Percentiles rank a stretch among this genome's conserved stretches.
Conservation (phyloP, 2,329 filamentous ascomycete genomes). For the Fusarium redolens region DNA sequence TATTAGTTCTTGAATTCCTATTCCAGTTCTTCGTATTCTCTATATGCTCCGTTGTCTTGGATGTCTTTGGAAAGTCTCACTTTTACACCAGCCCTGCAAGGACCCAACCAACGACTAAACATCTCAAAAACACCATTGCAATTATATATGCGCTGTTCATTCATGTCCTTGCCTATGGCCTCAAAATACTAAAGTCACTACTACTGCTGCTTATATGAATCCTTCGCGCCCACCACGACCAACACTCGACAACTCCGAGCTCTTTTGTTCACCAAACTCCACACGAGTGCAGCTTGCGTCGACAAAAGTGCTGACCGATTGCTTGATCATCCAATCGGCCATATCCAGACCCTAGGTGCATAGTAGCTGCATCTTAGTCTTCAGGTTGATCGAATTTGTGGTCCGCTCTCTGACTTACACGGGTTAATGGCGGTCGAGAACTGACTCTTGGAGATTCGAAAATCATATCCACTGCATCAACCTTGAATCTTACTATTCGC, state of each 20-base stretch:
- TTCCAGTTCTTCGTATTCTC: slow-evolving; percentile 13
- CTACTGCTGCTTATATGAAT: background rate
- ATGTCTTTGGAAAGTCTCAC: background rate
- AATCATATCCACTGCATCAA: background rate
- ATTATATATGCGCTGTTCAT: background rate
- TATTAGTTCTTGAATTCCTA: slow-evolving; percentile 17
- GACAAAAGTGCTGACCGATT: slow-evolving; percentile 16
- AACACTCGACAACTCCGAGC: slow-evolving; percentile 5
- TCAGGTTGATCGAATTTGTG: slow-evolving; percentile 15
- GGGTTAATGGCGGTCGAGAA: background rate
- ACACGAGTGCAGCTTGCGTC: slow-evolving; percentile 20
- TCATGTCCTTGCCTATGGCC: background rate
- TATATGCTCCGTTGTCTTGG: background rate
- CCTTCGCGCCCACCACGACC: background rate
- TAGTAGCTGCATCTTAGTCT: slow-evolving; percentile 7
- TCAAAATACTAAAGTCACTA: background rate
- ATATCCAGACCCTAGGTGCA: slow-evolving; percentile 13
- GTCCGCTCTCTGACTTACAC: slow-evolving; percentile 32
- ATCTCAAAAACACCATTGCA: background rate
- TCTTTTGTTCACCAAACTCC: slow-evolving; percentile 15
- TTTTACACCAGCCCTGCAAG: background rate
- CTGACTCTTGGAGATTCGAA: background rate
- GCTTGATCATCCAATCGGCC: slow-evolving; percentile 19
- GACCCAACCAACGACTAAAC: background rate
- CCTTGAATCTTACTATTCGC: background rate